phyloP scores from a whole-genome alignment of 1,139 yeast species.

The Yamadazyma buinensis region DNA sequence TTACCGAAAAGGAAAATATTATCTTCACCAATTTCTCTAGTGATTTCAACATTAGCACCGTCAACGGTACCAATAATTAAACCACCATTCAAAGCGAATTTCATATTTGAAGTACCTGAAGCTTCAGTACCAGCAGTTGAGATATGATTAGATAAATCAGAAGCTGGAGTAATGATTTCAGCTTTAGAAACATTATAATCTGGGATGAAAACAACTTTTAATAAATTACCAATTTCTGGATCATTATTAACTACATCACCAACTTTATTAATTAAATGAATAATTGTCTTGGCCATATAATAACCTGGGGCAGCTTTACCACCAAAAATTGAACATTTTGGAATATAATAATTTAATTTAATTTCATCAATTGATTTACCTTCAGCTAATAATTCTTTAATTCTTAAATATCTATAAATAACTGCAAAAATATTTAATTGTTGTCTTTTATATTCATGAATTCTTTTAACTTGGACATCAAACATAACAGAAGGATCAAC shows the following conservation, averaged over 20 bases:
- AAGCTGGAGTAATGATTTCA: conserved; percentile 84
- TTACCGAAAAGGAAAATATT: conserved; percentile 91
- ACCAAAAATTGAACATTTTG: conserved; percentile 82
- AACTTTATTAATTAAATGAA: conserved; percentile 79
- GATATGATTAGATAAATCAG: conserved; percentile 89
- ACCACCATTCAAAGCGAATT: conserved; percentile 91
- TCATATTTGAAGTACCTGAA: conserved; percentile 95
- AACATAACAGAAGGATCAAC: conserved; percentile 74
- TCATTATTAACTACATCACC: conserved; percentile 80
- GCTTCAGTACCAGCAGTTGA: conserved; percentile 99
- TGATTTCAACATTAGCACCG: conserved; percentile 94
- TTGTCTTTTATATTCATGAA: conserved; percentile 94
- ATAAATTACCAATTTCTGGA: conserved; percentile 63
- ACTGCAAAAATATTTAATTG: conserved; percentile 90
- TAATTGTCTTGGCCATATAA: conserved; percentile 89
- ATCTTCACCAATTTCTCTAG: conserved; percentile 90
- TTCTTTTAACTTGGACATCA: conserved; percentile 91
- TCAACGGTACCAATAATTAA: conserved; percentile 93
- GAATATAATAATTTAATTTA: conserved; percentile 53
- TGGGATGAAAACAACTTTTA: conserved; percentile 85
- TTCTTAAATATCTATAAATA: conserved; percentile 73
- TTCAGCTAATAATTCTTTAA: conserved; percentile 59
- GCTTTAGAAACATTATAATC: conserved; percentile 95
- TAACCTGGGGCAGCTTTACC: conserved; percentile 98
- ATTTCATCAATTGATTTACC: conserved; percentile 55